Evolutionary conservation across 306 rosid genomes (phyloP).

Genomic region (Acacia acuminata): DNA sequence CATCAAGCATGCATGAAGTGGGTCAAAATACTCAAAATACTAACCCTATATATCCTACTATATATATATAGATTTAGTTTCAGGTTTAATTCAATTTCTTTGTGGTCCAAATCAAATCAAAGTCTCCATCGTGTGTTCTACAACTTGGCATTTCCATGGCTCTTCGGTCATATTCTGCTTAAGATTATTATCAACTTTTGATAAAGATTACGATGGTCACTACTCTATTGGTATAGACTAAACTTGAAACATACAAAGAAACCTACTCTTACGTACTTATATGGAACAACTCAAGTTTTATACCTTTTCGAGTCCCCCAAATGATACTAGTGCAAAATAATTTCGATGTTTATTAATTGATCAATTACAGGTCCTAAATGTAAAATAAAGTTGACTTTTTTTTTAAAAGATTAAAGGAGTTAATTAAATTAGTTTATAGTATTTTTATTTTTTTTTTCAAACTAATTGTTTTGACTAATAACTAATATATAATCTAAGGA

Average conservation of each 20-base stretch:
- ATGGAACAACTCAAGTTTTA: background rate
- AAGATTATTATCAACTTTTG: background rate
- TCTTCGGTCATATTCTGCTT: background rate
- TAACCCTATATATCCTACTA: background rate
- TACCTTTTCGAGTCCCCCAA: background rate
- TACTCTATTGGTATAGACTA: background rate
- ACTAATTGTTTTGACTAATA: no score
- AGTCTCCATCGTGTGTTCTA: background rate
- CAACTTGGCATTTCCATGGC: background rate
- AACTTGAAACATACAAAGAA: background rate
- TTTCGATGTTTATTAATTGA: no score
- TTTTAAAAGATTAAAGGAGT: no score
- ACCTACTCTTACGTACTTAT: background rate
- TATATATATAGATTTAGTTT: no score
- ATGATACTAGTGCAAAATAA: no score
- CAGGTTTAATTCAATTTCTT: background rate
- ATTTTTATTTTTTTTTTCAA: no score
- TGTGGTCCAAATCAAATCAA: background rate
- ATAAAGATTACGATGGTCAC: background rate
- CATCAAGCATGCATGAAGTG: background rate
- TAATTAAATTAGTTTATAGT: no score
- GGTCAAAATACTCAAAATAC: background rate
- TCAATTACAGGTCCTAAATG: no score
- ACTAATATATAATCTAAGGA: no score
- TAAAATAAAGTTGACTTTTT: no score